phyloP scores from a whole-genome alignment of 192 early-diverging fungal genomes.

The Cladochytrium replicatum region DNA sequence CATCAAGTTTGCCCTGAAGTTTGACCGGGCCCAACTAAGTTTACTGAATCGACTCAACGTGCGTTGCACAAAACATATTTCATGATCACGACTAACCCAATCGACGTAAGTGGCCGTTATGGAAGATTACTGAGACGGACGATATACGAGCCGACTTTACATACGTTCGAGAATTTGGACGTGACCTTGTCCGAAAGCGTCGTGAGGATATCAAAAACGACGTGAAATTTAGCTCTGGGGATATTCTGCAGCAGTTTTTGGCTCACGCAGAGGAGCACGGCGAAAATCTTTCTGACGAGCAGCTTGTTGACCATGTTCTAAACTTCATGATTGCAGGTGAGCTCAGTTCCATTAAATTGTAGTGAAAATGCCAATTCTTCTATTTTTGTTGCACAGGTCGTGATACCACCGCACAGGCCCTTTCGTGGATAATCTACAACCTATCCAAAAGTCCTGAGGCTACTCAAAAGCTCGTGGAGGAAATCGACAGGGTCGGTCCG shows the following conservation, averaged over 20 bases:
- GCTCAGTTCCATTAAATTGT: no score
- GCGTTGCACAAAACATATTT: no score
- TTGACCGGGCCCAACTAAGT: constrained; percentile 19
- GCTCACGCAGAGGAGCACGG: constrained; percentile 14
- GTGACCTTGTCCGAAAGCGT: constrained; percentile 10
- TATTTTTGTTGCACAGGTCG: constrained; percentile 30
- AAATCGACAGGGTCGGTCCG: constrained; percentile 15
- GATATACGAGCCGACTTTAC: constrained; percentile 1
- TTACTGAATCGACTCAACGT: constrained; percentile 10
- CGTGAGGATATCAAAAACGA: constrained; percentile 8
- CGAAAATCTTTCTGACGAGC: constrained; percentile 10
- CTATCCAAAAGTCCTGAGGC: constrained; percentile 28
- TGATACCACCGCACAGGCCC: constrained; percentile 48
- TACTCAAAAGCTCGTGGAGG: constrained; percentile 12
- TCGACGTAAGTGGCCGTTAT: neutral
- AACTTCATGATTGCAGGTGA: constrained; percentile 36
- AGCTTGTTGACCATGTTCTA: constrained; percentile 24
- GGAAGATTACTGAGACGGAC: constrained; percentile 4
- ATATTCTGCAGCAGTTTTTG: constrained; percentile 22
- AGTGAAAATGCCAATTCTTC: constrained; percentile 9
- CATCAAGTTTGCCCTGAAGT: constrained; percentile 17
- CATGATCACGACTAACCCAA: neutral
- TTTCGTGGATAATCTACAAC: constrained; percentile 41
- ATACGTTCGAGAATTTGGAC: constrained; percentile 16
- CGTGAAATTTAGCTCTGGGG: constrained; percentile 7